A percentile compares a stretch with the other conserved stretches of the same genome.
These are phyloP conservation scores for Ophiostoma fasciatum DNA, from an alignment of 2,329 filamentous ascomycete species.

Conservation along the genomic window DNA sequence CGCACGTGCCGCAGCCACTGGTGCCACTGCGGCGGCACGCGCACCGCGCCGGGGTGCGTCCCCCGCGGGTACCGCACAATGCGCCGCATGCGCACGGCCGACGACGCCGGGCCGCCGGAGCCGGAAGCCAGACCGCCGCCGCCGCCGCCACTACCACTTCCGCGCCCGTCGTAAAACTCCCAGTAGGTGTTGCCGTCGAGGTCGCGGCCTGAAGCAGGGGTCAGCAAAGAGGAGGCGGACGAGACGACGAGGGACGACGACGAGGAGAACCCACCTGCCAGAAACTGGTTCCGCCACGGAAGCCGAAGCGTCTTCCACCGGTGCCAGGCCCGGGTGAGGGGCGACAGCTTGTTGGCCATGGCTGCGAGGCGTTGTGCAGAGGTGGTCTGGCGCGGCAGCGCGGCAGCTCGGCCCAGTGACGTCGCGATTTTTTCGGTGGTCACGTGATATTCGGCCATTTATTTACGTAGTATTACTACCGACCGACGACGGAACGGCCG, in stretches of 20 bases:
- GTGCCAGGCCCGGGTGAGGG: no score
- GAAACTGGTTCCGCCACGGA: conserved; percentile 49
- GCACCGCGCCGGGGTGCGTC: conserved; percentile 38
- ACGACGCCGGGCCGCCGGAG: conserved; percentile 3
- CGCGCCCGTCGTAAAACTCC: conserved; percentile 44
- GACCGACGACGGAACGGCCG: no score
- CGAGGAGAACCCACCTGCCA: conserved; percentile 43
- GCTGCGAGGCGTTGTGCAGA: no score
- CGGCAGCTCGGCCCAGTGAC: no score
- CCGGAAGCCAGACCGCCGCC: no score
- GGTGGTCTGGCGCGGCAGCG: no score
- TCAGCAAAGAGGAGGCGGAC: background rate
- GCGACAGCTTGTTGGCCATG: no score
- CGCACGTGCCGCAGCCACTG: conserved; percentile 53
- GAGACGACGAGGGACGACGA: background rate
- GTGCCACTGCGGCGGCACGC: conserved; percentile 49
- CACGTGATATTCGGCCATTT: no score
- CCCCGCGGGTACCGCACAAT: conserved; percentile 44
- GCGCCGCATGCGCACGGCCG: conserved; percentile 36
- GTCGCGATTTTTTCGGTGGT: no score
- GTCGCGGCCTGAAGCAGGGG: conserved; percentile 36
- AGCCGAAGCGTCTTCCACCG: conserved; percentile 50
- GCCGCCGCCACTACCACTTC: no score
- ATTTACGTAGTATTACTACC: no score
- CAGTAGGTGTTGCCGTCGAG: conserved; percentile 54